Evolutionary conservation across 306 rosid genomes (phyloP), one percentile per base, ranked within the genome.

Genomic region (Vigna angularis): DNA sequence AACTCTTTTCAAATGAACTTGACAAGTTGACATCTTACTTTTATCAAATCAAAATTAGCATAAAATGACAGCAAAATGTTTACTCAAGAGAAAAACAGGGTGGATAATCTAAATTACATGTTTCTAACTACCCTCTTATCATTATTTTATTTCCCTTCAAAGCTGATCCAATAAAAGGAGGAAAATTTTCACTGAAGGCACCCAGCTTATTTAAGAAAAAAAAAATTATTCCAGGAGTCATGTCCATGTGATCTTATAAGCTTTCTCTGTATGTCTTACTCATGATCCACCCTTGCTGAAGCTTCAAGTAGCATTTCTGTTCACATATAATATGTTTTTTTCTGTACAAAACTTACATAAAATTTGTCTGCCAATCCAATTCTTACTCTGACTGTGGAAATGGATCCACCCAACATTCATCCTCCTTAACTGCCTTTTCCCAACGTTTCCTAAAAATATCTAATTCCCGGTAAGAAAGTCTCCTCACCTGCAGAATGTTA

Each of bases 381-480:
- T 72, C 45, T n/a, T 49, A 17, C 66, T 4, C 16, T 53, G 47
- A 42, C 68, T 72, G 69, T 76, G 73, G 47, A 72, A 59, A 83
- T 38, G 89, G 89, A 83, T 86, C 89, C 1, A 72, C 71, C 89
- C 89, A 86, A 68, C 89, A 86, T 79, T 76, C 22, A 83, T 86
- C 89, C 36, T 68, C 78, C 22, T 76, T 16, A 56, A 28, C 87
- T 4, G 89, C 89, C 81, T 63, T 83, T 53, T 76, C 32, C 89
- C 89, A 86, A 28, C 89, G 86, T 86, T 86, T 83, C 36, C 6
- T 53, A 38, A 86, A 86, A 22, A 80, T 6, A 30, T 69, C 83
- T 55, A 83, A 86, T 76, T 86, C 89, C 13, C 7, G 28, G 80
- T 79, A 86, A 6, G 89, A 76, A 36, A 80, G 78, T 65, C 86